phyloP scores from a whole-genome alignment of 176 grass and related monocot species.

The Tillandsia fasciculata region DNA sequence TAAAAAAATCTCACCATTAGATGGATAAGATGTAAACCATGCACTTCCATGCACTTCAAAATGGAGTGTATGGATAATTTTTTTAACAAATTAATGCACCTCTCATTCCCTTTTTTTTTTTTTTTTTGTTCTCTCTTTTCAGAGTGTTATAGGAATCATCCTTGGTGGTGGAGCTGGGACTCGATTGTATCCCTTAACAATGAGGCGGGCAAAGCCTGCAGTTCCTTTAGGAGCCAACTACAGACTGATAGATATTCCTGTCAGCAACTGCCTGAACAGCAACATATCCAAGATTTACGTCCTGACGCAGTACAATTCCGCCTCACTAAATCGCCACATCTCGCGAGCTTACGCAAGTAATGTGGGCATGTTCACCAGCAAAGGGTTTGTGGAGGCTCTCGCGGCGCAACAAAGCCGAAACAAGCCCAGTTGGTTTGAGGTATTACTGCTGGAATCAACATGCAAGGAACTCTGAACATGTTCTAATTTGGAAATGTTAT shows the following conservation, averaged over 20 bases:
- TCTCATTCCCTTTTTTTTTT: background rate
- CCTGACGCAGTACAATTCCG: conserved; percentile 22
- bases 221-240: conserved; percentile 11
- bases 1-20: too few species aligned
- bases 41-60: too few species aligned
- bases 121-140: background rate
- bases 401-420: conserved; percentile 7
- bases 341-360: conserved; percentile 12
- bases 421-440: conserved; percentile 16
- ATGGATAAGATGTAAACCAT: too few species aligned
- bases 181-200: conserved; percentile 20
- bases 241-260: conserved; percentile 13
- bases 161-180: conserved; percentile 10
- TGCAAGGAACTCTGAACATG: too few species aligned
- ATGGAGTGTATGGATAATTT: too few species aligned
- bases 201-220: conserved; percentile 9
- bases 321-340: conserved; percentile 7
- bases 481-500: too few species aligned
- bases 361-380: background rate
- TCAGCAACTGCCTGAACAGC: conserved; percentile 26
- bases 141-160: conserved; percentile 21
- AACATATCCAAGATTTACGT: conserved; percentile 19
- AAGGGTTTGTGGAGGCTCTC: conserved; percentile 14
- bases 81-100: background rate
- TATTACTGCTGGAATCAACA: background rate